Conservation (phyloP, 495 filamentous ascomycete genomes). For the Diplogelasinospora grovesii region DNA sequence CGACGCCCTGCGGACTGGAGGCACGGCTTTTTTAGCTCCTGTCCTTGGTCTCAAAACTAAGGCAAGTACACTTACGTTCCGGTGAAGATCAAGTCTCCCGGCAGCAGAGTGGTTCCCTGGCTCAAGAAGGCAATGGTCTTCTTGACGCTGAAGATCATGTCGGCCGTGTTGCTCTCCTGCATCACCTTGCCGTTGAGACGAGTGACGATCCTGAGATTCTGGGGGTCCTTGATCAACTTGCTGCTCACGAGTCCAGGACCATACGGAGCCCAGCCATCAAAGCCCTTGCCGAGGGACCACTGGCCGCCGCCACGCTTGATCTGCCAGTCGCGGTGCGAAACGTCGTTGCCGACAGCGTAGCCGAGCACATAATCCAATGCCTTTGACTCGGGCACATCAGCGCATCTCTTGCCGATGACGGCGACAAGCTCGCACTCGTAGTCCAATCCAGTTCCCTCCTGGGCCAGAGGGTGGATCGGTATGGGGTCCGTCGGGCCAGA, state of each 20-base stretch:
- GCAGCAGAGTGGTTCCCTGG: slow-evolving; percentile 68
- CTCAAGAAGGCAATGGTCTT: slow-evolving; percentile 69
- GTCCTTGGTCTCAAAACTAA: too few species aligned
- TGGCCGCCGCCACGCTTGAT: slow-evolving; percentile 71
- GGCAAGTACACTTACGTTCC: slow-evolving; percentile 59
- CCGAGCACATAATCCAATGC: slow-evolving; percentile 74
- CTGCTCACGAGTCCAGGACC: slow-evolving; percentile 72
- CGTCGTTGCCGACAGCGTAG: slow-evolving; percentile 76
- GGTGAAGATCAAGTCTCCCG: slow-evolving; percentile 79
- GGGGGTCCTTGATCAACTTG: slow-evolving; percentile 62
- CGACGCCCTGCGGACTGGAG: slow-evolving; percentile 71
- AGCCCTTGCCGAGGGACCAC: slow-evolving; percentile 78
- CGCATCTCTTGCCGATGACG: slow-evolving; percentile 66
- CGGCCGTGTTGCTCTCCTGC: slow-evolving; percentile 67
- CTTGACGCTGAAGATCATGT: slow-evolving; percentile 77
- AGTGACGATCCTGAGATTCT: slow-evolving; percentile 57
- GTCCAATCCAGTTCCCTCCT: slow-evolving; percentile 57
- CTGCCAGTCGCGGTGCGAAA: slow-evolving; percentile 82
- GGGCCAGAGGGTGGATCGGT: slow-evolving; percentile 53
- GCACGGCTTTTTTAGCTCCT: neutral
- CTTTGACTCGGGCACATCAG: slow-evolving; percentile 56
- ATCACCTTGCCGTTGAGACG: slow-evolving; percentile 65
- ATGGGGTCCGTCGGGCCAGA: slow-evolving; percentile 64
- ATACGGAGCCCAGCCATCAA: slow-evolving; percentile 84
- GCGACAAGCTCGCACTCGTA: slow-evolving; percentile 82